Evolutionary conservation across 2,329 filamentous ascomycete species (phyloP).

Genomic region (Alternaria metachromatica): DNA sequence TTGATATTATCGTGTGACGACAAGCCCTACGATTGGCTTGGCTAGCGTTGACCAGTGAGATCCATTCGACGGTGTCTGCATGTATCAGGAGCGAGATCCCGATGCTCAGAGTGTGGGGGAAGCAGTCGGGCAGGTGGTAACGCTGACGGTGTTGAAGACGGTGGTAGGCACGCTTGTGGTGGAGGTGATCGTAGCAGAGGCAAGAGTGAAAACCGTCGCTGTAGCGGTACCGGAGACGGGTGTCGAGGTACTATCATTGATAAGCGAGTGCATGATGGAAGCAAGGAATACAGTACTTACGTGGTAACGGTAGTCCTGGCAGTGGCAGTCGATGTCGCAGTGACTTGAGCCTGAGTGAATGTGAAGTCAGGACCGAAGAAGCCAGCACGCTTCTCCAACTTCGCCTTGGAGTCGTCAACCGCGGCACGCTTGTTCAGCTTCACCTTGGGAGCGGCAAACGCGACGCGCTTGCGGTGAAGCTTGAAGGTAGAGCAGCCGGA

Average conservation of each 20-base stretch:
- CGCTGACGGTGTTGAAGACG: background rate
- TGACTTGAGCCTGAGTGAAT: background rate
- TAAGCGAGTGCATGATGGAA: background rate
- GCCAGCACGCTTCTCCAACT: background rate
- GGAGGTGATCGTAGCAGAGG: background rate
- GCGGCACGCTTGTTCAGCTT: constrained; percentile 14
- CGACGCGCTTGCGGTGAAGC: constrained; percentile 21
- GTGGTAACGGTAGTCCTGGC: background rate
- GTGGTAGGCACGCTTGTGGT: background rate
- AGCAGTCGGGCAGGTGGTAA: background rate
- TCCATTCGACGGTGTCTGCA: background rate
- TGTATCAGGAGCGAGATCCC: background rate
- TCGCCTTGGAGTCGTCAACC: background rate
- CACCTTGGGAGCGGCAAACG: background rate
- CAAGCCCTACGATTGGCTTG: background rate
- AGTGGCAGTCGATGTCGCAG: background rate
- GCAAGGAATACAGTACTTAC: background rate
- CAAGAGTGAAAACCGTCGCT: background rate
- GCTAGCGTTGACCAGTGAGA: background rate
- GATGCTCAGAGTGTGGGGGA: background rate
- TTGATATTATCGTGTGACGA: background rate
- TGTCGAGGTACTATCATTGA: constrained; percentile 1
- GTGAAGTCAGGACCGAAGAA: constrained; percentile 6
- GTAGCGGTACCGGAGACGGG: background rate
- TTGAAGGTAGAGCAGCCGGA: constrained; percentile 13